Percentiles rank a stretch among this genome's conserved stretches.
These are phyloP conservation scores for Cucurbita maxima DNA, from an alignment of 306 rosid genomes.

Conservation along the genomic window DNA sequence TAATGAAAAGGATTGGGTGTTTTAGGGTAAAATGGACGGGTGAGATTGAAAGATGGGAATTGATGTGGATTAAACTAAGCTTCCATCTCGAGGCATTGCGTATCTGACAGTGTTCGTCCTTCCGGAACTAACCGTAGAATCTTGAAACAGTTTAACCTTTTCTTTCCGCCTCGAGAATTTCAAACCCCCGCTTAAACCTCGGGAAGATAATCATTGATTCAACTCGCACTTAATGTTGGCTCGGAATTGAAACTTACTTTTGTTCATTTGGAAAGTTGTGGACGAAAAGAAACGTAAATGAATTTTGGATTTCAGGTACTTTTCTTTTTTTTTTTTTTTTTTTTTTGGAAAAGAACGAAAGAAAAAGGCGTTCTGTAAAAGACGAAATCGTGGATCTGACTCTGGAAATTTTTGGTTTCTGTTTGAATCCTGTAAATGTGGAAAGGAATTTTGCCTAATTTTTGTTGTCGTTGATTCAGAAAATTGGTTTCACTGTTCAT, in stretches of 20 bases:
- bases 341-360: background rate
- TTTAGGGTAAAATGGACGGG: background rate
- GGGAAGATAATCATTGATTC: background rate
- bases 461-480: background rate
- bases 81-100: constrained; percentile 2
- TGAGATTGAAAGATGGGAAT: background rate
- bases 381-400: constrained; percentile 19
- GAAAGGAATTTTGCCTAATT: background rate
- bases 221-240: background rate
- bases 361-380: background rate
- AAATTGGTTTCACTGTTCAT: background rate
- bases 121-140: constrained; percentile 23
- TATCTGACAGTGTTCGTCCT: constrained; percentile 4
- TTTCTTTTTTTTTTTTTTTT: background rate
- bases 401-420: background rate
- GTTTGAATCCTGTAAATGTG: background rate
- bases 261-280: background rate
- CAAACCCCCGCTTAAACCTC: constrained; percentile 25
- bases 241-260: background rate
- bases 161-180: constrained; percentile 14
- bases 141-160: constrained; percentile 12
- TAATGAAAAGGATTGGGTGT: background rate
- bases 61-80: background rate
- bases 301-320: background rate
- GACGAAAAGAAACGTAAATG: background rate